Conservation (phyloP, 108 stramenopile species). For the Skeletonema marinoi region DNA sequence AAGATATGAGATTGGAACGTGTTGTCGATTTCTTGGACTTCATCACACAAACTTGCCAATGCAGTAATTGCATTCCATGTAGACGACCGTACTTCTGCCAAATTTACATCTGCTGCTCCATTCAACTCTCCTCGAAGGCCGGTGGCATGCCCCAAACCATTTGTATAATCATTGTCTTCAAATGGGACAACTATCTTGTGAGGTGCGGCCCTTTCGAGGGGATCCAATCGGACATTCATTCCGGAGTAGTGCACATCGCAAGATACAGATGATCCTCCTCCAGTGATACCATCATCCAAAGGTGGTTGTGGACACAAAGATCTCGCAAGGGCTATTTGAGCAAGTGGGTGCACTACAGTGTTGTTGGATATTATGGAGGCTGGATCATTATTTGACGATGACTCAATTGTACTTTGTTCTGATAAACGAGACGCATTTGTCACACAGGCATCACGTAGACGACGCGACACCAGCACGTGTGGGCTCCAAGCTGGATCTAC, state of each 20-base stretch:
- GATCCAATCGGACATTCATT: conserved; percentile 33
- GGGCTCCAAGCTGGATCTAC: neutral
- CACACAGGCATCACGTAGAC: conserved; percentile 25
- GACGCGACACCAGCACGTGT: conserved; percentile 18
- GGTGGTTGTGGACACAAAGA: conserved; percentile 38
- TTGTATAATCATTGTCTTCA: conserved; percentile 3
- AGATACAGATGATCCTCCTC: conserved; percentile 35
- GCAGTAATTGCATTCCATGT: conserved; percentile 54
- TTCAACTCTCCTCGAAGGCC: conserved; percentile 32
- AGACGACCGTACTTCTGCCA: conserved; percentile 11
- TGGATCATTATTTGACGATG: neutral
- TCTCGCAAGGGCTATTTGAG: conserved; percentile 10
- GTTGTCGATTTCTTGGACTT: conserved; percentile 42
- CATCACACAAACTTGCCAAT: conserved; percentile 52
- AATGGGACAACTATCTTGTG: conserved; percentile 44
- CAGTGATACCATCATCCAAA: conserved; percentile 39
- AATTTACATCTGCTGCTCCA: conserved; percentile 2
- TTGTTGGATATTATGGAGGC: neutral
- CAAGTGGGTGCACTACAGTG: conserved; percentile 16
- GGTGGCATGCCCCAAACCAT: neutral
- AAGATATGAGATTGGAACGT: conserved; percentile 15
- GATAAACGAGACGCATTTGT: conserved; percentile 20
- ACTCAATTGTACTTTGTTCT: conserved; percentile 28
- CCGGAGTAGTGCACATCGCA: conserved; percentile 33
- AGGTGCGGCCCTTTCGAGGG: conserved; percentile 41